A percentile compares a stretch with the other conserved stretches of the same genome.
These are phyloP conservation scores for Globisporangium carolinianum DNA, from an alignment of 352 stramenopile genomes.

Conservation along the genomic window DNA sequence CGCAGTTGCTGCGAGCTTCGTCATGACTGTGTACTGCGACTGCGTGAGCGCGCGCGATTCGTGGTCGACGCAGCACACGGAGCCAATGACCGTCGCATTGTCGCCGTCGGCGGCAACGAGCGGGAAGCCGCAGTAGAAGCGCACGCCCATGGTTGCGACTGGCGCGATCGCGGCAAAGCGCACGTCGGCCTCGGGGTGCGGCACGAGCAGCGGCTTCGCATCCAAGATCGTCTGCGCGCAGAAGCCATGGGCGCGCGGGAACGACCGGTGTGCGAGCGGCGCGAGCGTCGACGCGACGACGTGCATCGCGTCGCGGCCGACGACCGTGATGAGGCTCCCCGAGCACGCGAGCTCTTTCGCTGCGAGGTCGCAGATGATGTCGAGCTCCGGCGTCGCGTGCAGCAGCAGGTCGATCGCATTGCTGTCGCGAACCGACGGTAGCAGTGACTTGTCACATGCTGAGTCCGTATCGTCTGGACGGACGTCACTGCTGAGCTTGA, in stretches of 20 bases:
- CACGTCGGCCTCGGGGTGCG: constrained; percentile 48
- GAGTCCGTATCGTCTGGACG: no score
- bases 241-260: constrained; percentile 50
- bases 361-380: constrained; percentile 55
- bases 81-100: constrained; percentile 37
- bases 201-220: constrained; percentile 49
- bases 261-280: constrained; percentile 17
- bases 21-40: constrained; percentile 51
- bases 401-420: background rate
- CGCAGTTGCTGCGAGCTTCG: constrained; percentile 43
- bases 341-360: constrained; percentile 46
- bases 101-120: constrained; percentile 27
- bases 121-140: constrained; percentile 77
- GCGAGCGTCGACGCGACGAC: constrained; percentile 35
- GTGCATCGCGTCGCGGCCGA: constrained; percentile 39
- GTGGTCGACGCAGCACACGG: constrained; percentile 50
- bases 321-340: constrained; percentile 53
- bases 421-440: background rate
- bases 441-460: background rate
- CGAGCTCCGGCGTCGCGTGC: constrained; percentile 4
- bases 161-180: constrained; percentile 42
- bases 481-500: no score
- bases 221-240: constrained; percentile 59
- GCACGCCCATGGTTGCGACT: constrained; percentile 25
- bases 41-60: constrained; percentile 39